Evolutionary conservation across 2,329 filamentous ascomycete species (phyloP), one percentile per base, ranked within the genome.

Genomic region (Atkinsonella texensis): DNA sequence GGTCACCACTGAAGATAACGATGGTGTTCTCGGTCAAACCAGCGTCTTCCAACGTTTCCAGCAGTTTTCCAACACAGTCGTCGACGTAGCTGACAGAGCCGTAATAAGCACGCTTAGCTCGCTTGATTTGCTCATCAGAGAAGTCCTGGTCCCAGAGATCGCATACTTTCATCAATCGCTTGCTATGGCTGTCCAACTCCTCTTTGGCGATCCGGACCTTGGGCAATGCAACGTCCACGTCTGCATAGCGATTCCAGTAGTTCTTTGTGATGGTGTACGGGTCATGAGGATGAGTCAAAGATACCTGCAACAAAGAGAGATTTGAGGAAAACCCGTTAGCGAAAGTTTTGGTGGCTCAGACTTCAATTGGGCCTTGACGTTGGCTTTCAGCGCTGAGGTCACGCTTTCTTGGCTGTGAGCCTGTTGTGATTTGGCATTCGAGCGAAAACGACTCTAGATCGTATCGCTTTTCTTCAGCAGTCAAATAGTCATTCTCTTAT

Each of bases 71-170:
- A 57, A 96, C 84, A 69, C 90, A 90, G 68, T 94, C 87, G 63
- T 96, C 90, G 20, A 96, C 89, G 60, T 95, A 96, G 68, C 86
- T 91, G 66, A 93, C 89, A 23, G 90, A 87, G 51, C 88, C 89
- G 58, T 95, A 96, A 73, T 96, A 96, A 2, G 90, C 89, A 32
- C 89, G 81, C 57, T 88, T 83, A 33, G 90, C 90, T 49, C 81
- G 80, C 72, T 87, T 88, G 72, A 95, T 85, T 66, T 93, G 87
- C 50, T 94, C 89, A 23, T 89, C 84, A 8, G 83, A 84, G 62
- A 95, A 87, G 20, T 90, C 77, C 62, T 89, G 82, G 60, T 87
- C 85, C 81, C 86, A 89, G 8, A 95, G 76, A 63, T 95, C 90
- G 65, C 87, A 87, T 43, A 91, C 88, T 69, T 88, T 86, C 63